These are phyloP conservation scores for Rhizopus sp. DNA, from an alignment of 371 early-diverging fungal species.

Conservation along the genomic window DNA sequence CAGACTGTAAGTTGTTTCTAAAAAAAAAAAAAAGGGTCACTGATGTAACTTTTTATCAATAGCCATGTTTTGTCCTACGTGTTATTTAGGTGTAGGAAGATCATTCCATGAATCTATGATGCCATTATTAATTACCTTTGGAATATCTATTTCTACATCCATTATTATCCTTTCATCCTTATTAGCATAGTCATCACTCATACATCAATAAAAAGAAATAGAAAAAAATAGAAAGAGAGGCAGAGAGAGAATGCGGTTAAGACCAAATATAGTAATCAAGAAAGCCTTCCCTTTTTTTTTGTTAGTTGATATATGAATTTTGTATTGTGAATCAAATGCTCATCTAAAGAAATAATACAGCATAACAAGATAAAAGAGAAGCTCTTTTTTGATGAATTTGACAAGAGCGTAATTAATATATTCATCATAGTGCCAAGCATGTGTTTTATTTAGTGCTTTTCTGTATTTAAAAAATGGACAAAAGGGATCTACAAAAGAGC, in stretches of 20 bases:
- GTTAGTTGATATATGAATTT: background rate
- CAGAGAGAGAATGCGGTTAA: background rate
- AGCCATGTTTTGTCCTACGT: slow-evolving; percentile 54
- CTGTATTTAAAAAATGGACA: background rate
- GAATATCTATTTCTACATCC: slow-evolving; percentile 33
- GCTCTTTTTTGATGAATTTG: background rate
- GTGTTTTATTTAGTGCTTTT: background rate
- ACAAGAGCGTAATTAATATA: background rate
- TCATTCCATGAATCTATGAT: slow-evolving; percentile 33
- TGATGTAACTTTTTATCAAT: background rate
- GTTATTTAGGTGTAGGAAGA: slow-evolving; percentile 33
- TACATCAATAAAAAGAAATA: no score
- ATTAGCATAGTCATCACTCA: background rate
- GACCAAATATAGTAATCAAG: background rate
- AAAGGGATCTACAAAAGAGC: slow-evolving; percentile 4
- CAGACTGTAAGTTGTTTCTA: slow-evolving; percentile 38
- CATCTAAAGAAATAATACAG: background rate
- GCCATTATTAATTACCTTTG: slow-evolving; percentile 30
- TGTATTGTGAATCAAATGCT: background rate
- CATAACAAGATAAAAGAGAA: background rate
- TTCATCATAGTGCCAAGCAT: background rate
- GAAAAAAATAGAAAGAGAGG: no score
- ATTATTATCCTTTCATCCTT: slow-evolving; percentile 26
- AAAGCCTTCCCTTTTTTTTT: background rate
- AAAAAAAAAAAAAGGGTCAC: background rate